Evolutionary conservation across 208 protist genomes (phyloP), one percentile per base, ranked within the genome.

Genomic region (Acanthamoeba lenticulata): DNA sequence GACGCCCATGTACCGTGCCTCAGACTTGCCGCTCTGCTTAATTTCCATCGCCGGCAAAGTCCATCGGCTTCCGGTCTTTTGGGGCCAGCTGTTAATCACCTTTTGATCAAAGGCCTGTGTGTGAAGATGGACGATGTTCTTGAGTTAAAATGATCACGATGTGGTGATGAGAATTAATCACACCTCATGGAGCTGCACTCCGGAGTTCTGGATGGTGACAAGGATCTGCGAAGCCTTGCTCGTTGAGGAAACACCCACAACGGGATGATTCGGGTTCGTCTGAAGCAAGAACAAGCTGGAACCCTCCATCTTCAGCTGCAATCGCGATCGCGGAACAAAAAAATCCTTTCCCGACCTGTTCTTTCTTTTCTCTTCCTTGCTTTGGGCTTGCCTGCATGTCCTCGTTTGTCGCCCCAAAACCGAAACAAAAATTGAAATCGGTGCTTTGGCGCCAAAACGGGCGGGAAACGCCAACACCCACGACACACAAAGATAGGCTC

Each of bases 11-110:
- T 81, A 81, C 17, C 69, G 69, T 24, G 69, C 13, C 38, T 81
- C 69, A 32, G 69, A 32, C 36, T 2, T 32, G 38, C 62, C 62
- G 0, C 21, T 11, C 38, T 81, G 69, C 38, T 81, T 21, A 47
- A 81, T 81, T 32, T 81, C 69, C 69, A 81, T 81, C 34, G 69
- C 69, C 38, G 69, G 69, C 38, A 81, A 21, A 27, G 69, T 81
- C 69, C 69, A 81, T 49, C 69, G 69, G 69, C 69, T 81, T 29
- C 69, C 69, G 69, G 69, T 81, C 69, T 81, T 81, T 24, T 81
- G 69, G 4, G 69, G 69, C 69, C 69, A 81, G 38, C 69, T 81
- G 69, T 81, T 45, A 13, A 81, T 81, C 21, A 81, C 69, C 69
- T 81, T 81, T 32, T 81, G 69, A 49, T 81, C 69, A n/a, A 81